Base-by-base conservation (phyloP, 1,284 basidiomycete genomes). In the Marasmius sp. region DNA sequence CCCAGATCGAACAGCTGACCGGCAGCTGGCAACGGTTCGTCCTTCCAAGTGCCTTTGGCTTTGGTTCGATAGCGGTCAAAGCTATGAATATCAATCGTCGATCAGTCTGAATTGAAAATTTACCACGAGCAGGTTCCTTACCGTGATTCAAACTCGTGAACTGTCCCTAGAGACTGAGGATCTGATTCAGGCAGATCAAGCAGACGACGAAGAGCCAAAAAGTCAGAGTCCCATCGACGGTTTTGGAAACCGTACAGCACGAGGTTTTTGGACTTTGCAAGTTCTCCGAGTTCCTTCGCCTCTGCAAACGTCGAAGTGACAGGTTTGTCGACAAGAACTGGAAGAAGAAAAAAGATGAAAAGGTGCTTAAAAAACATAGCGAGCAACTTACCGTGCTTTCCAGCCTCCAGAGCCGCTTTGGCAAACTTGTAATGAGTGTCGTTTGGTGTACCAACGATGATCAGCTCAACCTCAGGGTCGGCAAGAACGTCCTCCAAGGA, bases 271-370 rank as follows among this genome's bases (percentile, higher is more conserved):
- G 79, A 74, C 68, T 80, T 82, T 1, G 93, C 92, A 52, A 95
- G 75, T 11, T 74, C 74, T 39, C 84, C 84, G 37, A 95, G 84
- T 65, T 92, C 87, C 64, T 77, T 77, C 1, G 91, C 92, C 72
- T 95, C 82, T 18, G 75, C 75, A 5, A 79, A 78, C 0, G 87
- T 89, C 0, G 90, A 81, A 1, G 89, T 88, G 20, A 94, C 81
- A 1, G 94, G 94, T 73, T 95, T 95, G 73, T 95, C 94, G 49
- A 94, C 85, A 53, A 95, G 85, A 22, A 87, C 87, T 90, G 62
- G 20, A 55, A 43, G 50, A 6, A 10, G 52, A 22, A 11, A 11
- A n/a, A 12, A 48, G n/a, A 59, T 3, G 58, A 20, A 22, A 39
- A 3, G 16, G 3, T 47, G 48, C 6, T 47, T 10, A n/a, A 37